phyloP scores from a whole-genome alignment of 2,329 filamentous ascomycete genomes.

The Clathrospora elynae region DNA sequence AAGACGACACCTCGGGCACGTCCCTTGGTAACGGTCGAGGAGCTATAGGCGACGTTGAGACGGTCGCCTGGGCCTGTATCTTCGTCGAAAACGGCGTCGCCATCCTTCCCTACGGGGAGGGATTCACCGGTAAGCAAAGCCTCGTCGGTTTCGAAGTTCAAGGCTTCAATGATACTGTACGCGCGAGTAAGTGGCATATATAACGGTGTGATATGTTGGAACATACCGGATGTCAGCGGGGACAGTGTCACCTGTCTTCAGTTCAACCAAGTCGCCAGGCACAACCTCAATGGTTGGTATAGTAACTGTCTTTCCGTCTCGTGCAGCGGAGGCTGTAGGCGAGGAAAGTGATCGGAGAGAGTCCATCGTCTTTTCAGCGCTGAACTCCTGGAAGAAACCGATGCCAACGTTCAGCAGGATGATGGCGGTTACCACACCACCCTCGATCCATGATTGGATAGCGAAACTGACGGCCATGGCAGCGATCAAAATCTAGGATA shows the following conservation, averaged over 20 bases:
- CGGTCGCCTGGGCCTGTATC: constrained; percentile 69
- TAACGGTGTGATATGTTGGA: not conserved
- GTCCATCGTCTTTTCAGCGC: constrained; percentile 56
- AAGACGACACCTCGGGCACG: constrained; percentile 70
- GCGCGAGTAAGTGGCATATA: constrained; percentile 4
- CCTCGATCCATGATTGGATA: constrained; percentile 54
- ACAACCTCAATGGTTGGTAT: constrained; percentile 65
- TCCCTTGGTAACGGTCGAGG: constrained; percentile 71
- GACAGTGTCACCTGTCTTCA: constrained; percentile 68
- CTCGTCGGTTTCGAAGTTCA: constrained; percentile 78
- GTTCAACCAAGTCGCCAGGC: constrained; percentile 67
- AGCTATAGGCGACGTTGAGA: constrained; percentile 71
- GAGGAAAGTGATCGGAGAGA: constrained; percentile 52
- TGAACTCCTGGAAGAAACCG: constrained; percentile 55
- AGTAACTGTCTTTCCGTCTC: constrained; percentile 59
- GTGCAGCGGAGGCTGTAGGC: constrained; percentile 53
- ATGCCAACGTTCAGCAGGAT: constrained; percentile 53
- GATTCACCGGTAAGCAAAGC: constrained; percentile 73
- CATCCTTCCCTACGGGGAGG: constrained; percentile 66
- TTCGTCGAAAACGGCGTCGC: constrained; percentile 57
- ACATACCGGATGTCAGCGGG: constrained; percentile 66
- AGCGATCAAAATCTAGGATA: constrained; percentile 48
- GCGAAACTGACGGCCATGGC: constrained; percentile 55
- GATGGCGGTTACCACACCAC: constrained; percentile 54
- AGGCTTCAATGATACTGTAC: constrained; percentile 59